Conservation (phyloP, 2,329 filamentous ascomycete genomes). For the Allantophomopsis lycopodina region DNA sequence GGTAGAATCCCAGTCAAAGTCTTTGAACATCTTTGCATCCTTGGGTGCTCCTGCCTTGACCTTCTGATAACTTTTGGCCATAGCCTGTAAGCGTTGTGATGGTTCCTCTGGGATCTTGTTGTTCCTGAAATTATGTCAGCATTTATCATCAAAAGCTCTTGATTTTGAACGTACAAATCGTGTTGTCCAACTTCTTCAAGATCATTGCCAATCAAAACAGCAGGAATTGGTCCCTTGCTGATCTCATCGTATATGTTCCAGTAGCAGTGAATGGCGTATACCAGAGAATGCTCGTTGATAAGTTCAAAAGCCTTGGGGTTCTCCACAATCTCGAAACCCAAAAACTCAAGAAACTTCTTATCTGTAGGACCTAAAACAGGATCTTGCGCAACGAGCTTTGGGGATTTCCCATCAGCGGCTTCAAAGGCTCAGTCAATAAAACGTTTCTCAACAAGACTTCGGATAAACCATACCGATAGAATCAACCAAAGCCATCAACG, state of each 20-base stretch:
- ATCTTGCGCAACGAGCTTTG: constrained; percentile 12
- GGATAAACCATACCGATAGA: constrained; percentile 5
- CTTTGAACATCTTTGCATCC: too few species aligned
- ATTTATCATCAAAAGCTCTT: too few species aligned
- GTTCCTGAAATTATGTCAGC: too few species aligned
- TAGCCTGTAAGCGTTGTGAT: too few species aligned
- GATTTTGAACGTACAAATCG: constrained; percentile 5
- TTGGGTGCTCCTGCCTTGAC: too few species aligned
- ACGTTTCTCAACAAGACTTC: too few species aligned
- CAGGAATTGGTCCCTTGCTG: constrained; percentile 9
- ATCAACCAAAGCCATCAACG: constrained; percentile 12
- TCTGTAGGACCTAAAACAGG: constrained; percentile 17
- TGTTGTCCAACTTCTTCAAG: constrained; percentile 13
- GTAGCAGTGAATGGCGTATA: constrained; percentile 21
- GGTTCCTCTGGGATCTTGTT: too few species aligned
- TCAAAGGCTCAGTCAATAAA: too few species aligned
- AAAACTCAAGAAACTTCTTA: constrained; percentile 12
- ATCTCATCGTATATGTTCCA: constrained; percentile 13
- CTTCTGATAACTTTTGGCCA: too few species aligned
- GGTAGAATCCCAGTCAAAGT: too few species aligned
- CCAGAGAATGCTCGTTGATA: constrained; percentile 12
- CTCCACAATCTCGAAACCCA: constrained; percentile 13
- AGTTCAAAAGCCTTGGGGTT: constrained; percentile 14
- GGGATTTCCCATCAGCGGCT: background rate
- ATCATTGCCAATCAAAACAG: constrained; percentile 16